Conservation (phyloP, 169 alveolate genomes). For the Babesia divergens region DNA sequence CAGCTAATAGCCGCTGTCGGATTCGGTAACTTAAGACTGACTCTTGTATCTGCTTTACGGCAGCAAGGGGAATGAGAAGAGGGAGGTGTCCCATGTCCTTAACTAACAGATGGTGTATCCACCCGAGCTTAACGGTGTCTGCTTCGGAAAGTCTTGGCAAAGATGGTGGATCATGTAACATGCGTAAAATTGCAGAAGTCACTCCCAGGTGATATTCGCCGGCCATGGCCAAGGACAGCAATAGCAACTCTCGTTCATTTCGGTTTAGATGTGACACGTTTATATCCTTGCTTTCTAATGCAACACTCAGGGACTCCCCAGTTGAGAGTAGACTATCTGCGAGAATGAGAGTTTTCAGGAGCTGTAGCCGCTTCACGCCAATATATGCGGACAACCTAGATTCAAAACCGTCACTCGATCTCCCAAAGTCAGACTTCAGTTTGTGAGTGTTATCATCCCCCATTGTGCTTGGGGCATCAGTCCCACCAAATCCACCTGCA, state of each 20-base stretch:
- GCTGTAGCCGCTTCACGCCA: constrained; percentile 1
- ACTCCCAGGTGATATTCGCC: constrained; percentile 26
- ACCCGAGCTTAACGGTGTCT: constrained; percentile 12
- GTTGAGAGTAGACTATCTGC: constrained; percentile 36
- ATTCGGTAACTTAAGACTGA: constrained; percentile 13
- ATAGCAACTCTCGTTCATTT: constrained; percentile 39
- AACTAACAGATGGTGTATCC: constrained; percentile 43
- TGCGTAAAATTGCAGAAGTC: background rate
- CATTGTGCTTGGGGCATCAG: background rate
- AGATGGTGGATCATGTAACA: background rate
- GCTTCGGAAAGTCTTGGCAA: background rate
- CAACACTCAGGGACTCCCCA: constrained; percentile 11
- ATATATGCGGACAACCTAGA: constrained; percentile 3
- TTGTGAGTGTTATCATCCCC: background rate
- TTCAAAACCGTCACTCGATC: background rate
- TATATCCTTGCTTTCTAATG: background rate
- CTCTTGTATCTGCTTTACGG: constrained; percentile 53
- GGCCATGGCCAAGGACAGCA: constrained; percentile 24
- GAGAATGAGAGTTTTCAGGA: constrained; percentile 19
- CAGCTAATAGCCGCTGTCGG: constrained; percentile 23
- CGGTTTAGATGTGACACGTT: constrained; percentile 11
- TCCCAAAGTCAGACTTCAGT: no score
- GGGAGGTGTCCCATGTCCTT: constrained; percentile 45
- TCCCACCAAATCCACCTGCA: background rate
- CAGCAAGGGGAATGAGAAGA: constrained; percentile 2